Evolutionary conservation across 2,329 filamentous ascomycete genomes (phyloP).

Genomic region (Lasiodiplodia theobromae): DNA sequence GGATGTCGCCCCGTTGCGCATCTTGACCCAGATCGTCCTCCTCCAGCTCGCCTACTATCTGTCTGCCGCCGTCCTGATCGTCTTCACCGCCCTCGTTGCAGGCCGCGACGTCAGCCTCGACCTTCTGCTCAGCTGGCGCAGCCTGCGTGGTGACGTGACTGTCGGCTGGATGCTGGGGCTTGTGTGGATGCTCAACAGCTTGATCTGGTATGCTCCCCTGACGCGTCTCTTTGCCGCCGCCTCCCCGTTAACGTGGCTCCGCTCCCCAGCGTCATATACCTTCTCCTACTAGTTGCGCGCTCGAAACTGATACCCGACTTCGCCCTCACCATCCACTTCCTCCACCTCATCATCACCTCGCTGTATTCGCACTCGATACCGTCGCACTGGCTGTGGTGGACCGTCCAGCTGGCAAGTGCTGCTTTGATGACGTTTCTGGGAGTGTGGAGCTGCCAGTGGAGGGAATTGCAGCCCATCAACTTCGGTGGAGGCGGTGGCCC

Average conservation of each 20-base stretch:
- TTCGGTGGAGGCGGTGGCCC: conserved; percentile 70
- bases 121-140: conserved; percentile 69
- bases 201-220: conserved; percentile 63
- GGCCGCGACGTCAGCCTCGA: conserved; percentile 66
- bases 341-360: conserved; percentile 79
- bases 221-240: background rate
- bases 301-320: conserved; percentile 97
- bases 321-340: conserved; percentile 82
- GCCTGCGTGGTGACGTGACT: conserved; percentile 70
- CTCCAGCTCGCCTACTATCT: conserved; percentile 72
- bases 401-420: conserved; percentile 66
- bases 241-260: conserved; percentile 17
- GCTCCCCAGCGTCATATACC: conserved; percentile 73
- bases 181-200: conserved; percentile 71
- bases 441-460: conserved; percentile 89
- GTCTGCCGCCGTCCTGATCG: conserved; percentile 66
- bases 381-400: conserved; percentile 86
- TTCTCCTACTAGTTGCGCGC: conserved; percentile 82
- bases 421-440: conserved; percentile 73
- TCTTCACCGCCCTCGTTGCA: conserved; percentile 72
- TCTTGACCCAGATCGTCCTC: conserved; percentile 70
- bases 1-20: conserved; percentile 71
- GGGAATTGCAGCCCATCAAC: conserved; percentile 86
- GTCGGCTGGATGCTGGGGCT: conserved; percentile 73
- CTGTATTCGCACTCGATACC: conserved; percentile 82